Percentiles rank a stretch among this genome's conserved stretches.
Conservation (phyloP, 768 basidiomycete species). For the Tubosaeta brunneosetosa region DNA sequence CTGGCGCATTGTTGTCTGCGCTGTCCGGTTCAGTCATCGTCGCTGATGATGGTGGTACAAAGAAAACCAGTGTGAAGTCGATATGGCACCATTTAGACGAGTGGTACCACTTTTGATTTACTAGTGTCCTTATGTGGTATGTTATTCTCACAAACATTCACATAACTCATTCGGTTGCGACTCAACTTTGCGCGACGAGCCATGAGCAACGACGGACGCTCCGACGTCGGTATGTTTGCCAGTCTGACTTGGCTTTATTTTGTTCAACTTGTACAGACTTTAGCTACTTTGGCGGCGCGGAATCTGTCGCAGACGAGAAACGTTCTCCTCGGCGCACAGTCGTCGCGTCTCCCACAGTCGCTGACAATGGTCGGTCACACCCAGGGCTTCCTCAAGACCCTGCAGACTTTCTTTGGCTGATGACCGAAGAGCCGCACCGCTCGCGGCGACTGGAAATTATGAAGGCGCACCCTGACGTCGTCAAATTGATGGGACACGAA, state of each 20-base stretch:
- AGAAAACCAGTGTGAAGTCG: not conserved
- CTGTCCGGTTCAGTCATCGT: conserved; percentile 19
- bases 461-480: conserved; percentile 94
- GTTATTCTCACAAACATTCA: conserved; percentile 21
- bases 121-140: conserved; percentile 12
- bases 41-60: not conserved
- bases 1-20: conserved; percentile 18
- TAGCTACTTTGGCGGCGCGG: conserved; percentile 80
- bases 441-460: conserved; percentile 82
- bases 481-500: conserved; percentile 94
- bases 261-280: conserved; percentile 45
- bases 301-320: conserved; percentile 57
- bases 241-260: not conserved
- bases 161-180: not conserved
- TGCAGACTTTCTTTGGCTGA: conserved; percentile 88
- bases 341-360: conserved; percentile 34
- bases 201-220: conserved; percentile 9
- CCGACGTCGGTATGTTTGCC: conserved; percentile 17
- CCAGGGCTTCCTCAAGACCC: conserved; percentile 66
- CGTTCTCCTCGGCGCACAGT: conserved; percentile 51
- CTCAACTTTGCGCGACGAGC: not conserved
- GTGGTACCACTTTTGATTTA: conserved; percentile 24
- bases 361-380: conserved; percentile 40
- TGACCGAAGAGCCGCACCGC: conserved; percentile 98
- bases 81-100: conserved; percentile 24